Percentiles rank a stretch among this genome's conserved stretches.
phyloP scores from a whole-genome alignment of 371 early-diverging fungal species.

The Dichotomocladium elegans region DNA sequence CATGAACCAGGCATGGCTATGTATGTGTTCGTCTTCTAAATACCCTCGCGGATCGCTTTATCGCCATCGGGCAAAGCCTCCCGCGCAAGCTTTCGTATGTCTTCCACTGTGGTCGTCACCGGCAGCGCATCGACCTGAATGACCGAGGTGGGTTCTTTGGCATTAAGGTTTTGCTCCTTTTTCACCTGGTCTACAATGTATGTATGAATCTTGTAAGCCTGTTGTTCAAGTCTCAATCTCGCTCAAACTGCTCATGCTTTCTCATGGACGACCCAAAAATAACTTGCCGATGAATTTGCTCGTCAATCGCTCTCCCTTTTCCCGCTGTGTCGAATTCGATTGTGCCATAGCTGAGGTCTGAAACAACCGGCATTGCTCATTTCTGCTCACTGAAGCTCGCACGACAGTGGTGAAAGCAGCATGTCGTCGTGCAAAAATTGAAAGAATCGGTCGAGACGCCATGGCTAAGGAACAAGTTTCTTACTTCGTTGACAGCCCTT shows the following conservation, averaged over 20 bases:
- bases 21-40: not conserved
- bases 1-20: not conserved
- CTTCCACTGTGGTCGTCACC: slow-evolving; percentile 35
- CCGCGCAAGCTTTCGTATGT: slow-evolving; percentile 41
- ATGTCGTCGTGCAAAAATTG: slow-evolving; percentile 1
- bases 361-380: slow-evolving; percentile 1
- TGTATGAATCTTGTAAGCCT: too few species aligned
- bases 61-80: slow-evolving; percentile 38
- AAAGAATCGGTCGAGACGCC: not conserved
- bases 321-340: not conserved
- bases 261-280: not conserved
- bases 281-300: slow-evolving; percentile 11
- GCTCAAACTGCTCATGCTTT: not conserved
- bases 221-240: not conserved
- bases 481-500: not conserved
- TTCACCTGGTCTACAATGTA: slow-evolving; percentile 9
- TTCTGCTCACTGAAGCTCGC: not conserved
- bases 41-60: slow-evolving; percentile 28
- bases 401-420: not conserved
- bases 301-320: slow-evolving; percentile 1
- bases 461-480: not conserved
- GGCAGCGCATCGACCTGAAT: slow-evolving; percentile 33
- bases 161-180: slow-evolving; percentile 8
- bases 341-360: not conserved
- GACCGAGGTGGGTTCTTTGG: slow-evolving; percentile 25